Conservation (phyloP, 345 rosid species). For the Melaleuca quinquenervia region DNA sequence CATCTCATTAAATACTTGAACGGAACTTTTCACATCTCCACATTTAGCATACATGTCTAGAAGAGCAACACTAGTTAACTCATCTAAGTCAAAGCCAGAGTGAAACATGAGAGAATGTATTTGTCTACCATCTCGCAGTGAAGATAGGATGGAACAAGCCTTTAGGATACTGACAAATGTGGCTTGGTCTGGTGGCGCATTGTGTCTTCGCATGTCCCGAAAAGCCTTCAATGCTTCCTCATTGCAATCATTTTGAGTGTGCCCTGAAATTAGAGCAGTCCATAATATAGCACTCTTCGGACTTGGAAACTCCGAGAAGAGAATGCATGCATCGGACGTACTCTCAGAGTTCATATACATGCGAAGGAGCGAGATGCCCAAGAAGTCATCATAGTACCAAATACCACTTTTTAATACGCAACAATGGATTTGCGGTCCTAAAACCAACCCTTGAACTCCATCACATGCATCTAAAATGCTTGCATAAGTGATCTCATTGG, state of each 20-base stretch:
- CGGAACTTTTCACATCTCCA: constrained; percentile 62
- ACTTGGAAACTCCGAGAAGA: constrained; percentile 51
- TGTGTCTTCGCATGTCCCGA: constrained; percentile 47
- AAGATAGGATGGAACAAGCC: constrained; percentile 65
- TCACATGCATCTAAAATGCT: constrained; percentile 75
- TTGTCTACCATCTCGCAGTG: constrained; percentile 49
- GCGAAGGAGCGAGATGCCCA: constrained; percentile 62
- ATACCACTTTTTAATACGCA: constrained; percentile 47
- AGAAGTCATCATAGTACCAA: constrained; percentile 47
- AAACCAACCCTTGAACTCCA: constrained; percentile 31
- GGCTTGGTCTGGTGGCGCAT: constrained; percentile 76
- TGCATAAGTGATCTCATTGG: constrained; percentile 67
- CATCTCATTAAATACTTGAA: constrained; percentile 58
- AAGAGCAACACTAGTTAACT: constrained; percentile 62
- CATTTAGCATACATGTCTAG: constrained; percentile 98
- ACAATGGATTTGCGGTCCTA: constrained; percentile 71
- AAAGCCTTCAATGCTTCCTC: constrained; percentile 59
- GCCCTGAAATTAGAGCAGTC: constrained; percentile 86
- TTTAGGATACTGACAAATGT: constrained; percentile 77
- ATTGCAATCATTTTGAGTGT: constrained; percentile 53
- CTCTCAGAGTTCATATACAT: constrained; percentile 62
- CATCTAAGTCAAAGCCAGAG: constrained; percentile 60
- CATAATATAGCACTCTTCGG: constrained; percentile 56
- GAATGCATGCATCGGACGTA: constrained; percentile 37
- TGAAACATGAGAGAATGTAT: constrained; percentile 64